phyloP scores from a whole-genome alignment of 2,329 filamentous ascomycete species.

The Aspergillus neoniger region DNA sequence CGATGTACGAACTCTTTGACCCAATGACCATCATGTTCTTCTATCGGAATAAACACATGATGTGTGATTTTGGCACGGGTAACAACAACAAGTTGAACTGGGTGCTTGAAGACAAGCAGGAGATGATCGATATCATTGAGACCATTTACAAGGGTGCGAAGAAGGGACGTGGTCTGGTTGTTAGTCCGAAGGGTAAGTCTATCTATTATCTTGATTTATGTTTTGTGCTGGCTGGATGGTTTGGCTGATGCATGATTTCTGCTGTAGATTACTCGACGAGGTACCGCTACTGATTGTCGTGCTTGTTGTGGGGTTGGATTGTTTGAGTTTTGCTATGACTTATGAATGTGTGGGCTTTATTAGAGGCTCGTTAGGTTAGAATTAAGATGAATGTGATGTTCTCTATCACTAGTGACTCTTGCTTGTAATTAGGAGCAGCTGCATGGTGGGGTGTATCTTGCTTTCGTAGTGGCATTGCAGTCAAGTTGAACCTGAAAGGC shows the following conservation, averaged over 20 bases:
- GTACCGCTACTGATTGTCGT: conserved; percentile 60
- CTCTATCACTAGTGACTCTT: neutral
- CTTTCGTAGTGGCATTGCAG: no score
- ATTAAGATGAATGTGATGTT: neutral
- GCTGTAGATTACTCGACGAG: conserved; percentile 63
- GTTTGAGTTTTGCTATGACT: neutral
- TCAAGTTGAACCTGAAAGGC: no score
- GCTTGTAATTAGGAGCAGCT: no score
- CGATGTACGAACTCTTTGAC: conserved; percentile 90
- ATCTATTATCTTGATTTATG: neutral
- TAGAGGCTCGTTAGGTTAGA: neutral
- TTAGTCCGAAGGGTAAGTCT: conserved; percentile 79
- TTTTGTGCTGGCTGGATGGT: neutral
- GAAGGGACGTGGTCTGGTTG: conserved; percentile 94
- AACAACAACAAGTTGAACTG: conserved; percentile 99
- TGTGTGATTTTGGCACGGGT: conserved; percentile 85
- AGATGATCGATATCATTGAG: conserved; percentile 97
- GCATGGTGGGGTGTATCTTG: no score
- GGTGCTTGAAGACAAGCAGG: conserved; percentile 96
- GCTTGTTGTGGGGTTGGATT: neutral
- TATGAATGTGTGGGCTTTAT: neutral
- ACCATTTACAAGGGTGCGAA: conserved; percentile 98
- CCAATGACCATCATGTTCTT: conserved; percentile 79
- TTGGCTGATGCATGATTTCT: conserved; percentile 7
- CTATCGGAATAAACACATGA: conserved; percentile 89